Conservation (phyloP, 306 rosid species). For the Cicer pinnatifidum region DNA sequence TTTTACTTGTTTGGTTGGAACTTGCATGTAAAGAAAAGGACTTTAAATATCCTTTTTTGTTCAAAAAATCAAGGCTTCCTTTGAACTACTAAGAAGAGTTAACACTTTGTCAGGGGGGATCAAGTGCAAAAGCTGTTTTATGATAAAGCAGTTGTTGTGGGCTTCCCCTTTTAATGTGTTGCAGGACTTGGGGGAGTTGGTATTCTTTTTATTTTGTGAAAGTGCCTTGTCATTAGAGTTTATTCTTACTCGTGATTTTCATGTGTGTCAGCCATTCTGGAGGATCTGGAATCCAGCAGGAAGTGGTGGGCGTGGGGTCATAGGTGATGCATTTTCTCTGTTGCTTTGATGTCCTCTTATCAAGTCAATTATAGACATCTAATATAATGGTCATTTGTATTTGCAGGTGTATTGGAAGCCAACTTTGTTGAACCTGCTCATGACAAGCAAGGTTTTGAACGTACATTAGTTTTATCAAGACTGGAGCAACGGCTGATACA, state of each 20-base stretch:
- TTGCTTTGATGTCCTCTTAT: slow-evolving; percentile 10
- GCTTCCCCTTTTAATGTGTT: slow-evolving; percentile 2
- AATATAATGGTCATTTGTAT: slow-evolving; percentile 41
- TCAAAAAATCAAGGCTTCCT: slow-evolving; percentile 28
- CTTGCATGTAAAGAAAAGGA: neutral
- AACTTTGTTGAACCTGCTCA: slow-evolving; percentile 99
- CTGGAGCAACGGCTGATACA: slow-evolving; percentile 73
- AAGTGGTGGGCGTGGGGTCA: slow-evolving; percentile 97
- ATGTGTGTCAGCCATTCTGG: slow-evolving; percentile 89
- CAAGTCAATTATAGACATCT: slow-evolving; percentile 23
- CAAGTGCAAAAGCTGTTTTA: slow-evolving; percentile 20
- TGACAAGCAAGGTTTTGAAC: slow-evolving; percentile 99
- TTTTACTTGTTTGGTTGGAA: slow-evolving; percentile 18
- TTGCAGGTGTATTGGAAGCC: slow-evolving; percentile 92
- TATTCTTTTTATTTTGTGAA: slow-evolving; percentile 29
- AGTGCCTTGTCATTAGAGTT: slow-evolving; percentile 22
- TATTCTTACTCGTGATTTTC: slow-evolving; percentile 42
- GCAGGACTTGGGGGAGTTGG: slow-evolving; percentile 11
- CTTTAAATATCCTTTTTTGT: slow-evolving; percentile 2
- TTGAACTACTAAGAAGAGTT: slow-evolving; percentile 14
- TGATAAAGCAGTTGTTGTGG: slow-evolving; percentile 26
- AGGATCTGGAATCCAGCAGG: slow-evolving; percentile 98
- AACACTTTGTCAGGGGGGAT: neutral
- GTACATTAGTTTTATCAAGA: slow-evolving; percentile 83
- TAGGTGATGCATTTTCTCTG: slow-evolving; percentile 60